Evolutionary conservation across 768 basidiomycete genomes (phyloP), one percentile per base, ranked within the genome.

Genomic region (Rhodotorula kratochvilovae): DNA sequence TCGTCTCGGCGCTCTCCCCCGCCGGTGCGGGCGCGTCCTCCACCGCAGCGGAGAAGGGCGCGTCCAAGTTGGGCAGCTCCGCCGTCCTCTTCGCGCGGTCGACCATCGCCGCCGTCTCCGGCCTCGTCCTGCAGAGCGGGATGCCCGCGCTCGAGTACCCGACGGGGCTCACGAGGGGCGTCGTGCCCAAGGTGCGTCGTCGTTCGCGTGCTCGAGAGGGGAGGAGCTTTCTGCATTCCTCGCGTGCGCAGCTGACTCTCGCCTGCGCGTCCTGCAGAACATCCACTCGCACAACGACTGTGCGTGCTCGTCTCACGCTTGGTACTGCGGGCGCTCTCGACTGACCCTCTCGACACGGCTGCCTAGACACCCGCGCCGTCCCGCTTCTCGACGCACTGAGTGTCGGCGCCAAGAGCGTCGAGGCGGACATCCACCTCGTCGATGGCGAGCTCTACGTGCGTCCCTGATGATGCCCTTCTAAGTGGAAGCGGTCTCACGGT

Each of bases 271-370:
- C 48, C 12, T 12, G 27, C 55, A 68, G 67, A 51, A 71, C 36
- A 36, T 67, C n/a, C 70, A 71, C 27, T 71, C 70, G 11, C 70
- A 71, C 39, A 71, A 71, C 61, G 70, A 71, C 39, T 71, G 70
- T 71, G 39, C 60, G 70, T n/a, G n/a, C n/a, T n/a, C n/a, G n/a
- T n/a, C n/a, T 35, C 16, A 2, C 19, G 2, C 13, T 17, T 27
- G 7, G 8, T 6, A 33, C 46, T 33, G 4, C 8, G 11, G 16
- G 25, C 21, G 15, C 21, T 23, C 33, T 2, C 8, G 39, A 39
- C 19, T 33, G 59, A 60, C 29, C 42, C 1, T n/a, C 3, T 5
- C 51, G 33, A n/a, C n/a, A n/a, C n/a, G 0, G 15, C 15, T 5
- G 23, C 46, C 39, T 13, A 71, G 70, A 71, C 50, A 67, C 65